Evolutionary conservation across 129 eudicot species (phyloP).

Genomic region (Flaveria robusta): DNA sequence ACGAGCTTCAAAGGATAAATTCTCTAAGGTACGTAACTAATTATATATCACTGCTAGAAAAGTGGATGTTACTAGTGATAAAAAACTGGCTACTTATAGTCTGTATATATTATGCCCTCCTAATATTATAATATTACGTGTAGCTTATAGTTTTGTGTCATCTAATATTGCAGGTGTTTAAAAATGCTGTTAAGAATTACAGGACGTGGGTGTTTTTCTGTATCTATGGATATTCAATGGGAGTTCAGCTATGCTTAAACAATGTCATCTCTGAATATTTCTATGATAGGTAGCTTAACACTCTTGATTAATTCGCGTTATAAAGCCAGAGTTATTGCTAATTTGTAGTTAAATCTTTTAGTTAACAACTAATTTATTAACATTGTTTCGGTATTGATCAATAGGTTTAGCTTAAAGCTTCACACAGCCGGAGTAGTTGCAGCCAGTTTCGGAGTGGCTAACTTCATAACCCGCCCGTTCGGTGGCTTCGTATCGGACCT

Average conservation of each 20-base stretch:
- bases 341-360: not conserved
- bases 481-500: slow-evolving; percentile 50
- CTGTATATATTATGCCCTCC: too few relatives aligned
- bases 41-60: not conserved
- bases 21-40: slow-evolving; percentile 44
- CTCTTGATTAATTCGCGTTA: not conserved
- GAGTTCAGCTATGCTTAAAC: slow-evolving; percentile 40
- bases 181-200: slow-evolving; percentile 30
- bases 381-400: not conserved
- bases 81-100: too few relatives aligned
- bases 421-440: slow-evolving; percentile 62
- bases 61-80: too few relatives aligned
- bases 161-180: slow-evolving; percentile 25
- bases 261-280: slow-evolving; percentile 43
- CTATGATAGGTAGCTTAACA: slow-evolving; percentile 31
- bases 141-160: not conserved
- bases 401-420: slow-evolving; percentile 49
- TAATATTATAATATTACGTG: too few relatives aligned
- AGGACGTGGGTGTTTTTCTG: slow-evolving; percentile 40
- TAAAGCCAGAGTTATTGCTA: too few relatives aligned
- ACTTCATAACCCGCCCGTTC: slow-evolving; percentile 45
- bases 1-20: slow-evolving; percentile 36
- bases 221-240: slow-evolving; percentile 44
- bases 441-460: slow-evolving; percentile 52
- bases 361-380: not conserved